These are phyloP conservation scores for Brettanomyces anomalus DNA, from an alignment of 805 yeast species.

Conservation along the genomic window DNA sequence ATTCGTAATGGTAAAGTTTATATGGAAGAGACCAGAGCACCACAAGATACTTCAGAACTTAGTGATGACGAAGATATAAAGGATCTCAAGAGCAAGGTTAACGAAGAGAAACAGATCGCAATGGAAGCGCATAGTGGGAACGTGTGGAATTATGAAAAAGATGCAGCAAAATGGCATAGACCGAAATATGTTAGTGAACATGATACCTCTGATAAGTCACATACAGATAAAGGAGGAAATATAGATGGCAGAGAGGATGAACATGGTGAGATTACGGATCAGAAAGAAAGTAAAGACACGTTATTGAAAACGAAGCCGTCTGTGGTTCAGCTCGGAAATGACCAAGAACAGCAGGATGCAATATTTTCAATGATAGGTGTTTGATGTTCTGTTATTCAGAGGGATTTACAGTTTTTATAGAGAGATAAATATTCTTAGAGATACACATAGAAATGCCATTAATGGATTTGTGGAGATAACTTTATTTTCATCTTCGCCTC, in stretches of 20 bases:
- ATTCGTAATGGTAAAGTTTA: conserved; percentile 74
- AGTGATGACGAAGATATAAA: conserved; percentile 29
- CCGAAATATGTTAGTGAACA: conserved; percentile 21
- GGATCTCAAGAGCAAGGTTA: conserved; percentile 27
- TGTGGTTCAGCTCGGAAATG: conserved; percentile 25
- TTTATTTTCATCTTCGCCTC: too few species aligned
- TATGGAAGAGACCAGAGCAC: conserved; percentile 38
- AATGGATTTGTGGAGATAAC: too few species aligned
- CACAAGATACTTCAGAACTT: conserved; percentile 16
- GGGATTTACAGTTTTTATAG: too few species aligned
- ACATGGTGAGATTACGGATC: not conserved
- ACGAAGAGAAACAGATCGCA: conserved; percentile 23
- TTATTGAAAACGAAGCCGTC: conserved; percentile 8
- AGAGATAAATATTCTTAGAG: not conserved
- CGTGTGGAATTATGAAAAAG: conserved; percentile 56
- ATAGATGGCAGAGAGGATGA: too few species aligned
- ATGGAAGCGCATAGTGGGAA: conserved; percentile 23
- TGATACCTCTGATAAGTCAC: too few species aligned
- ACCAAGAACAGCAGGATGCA: conserved; percentile 22
- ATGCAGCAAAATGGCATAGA: conserved; percentile 44
- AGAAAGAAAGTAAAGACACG: conserved; percentile 1
- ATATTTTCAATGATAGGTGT: conserved; percentile 22
- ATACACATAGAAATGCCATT: not conserved
- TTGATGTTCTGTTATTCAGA: not conserved
- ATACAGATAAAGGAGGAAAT: too few species aligned